Evolutionary conservation across 2,329 filamentous ascomycete species (phyloP), one percentile per base, ranked within the genome.

Genomic region (Penicillium sp.): DNA sequence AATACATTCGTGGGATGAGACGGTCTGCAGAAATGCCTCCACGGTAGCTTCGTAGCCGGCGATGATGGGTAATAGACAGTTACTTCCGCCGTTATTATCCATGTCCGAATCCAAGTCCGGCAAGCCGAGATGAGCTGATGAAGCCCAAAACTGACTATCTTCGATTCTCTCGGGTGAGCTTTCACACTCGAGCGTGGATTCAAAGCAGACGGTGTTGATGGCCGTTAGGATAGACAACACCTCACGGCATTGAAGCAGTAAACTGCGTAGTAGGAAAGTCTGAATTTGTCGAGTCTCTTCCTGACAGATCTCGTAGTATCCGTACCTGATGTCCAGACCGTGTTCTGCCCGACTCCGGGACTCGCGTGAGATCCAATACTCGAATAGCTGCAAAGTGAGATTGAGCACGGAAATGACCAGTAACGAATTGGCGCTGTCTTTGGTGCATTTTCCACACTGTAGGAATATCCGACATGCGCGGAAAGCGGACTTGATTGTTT

Each of bases 331-430:
- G 31, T 52, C 51, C 23, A 53, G 38, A 3, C 47, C 49, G 8
- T 52, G 45, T 26, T 59, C 54, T 20, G 53, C 32, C n/a, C 43
- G 42, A 6, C 35, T 39, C 6, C 49, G 51, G 18, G 48, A 46
- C 3, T 62, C 59, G 20, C 55, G 59, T 27, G 58, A 56, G n/a
- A 64, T 53, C 55, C 63, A 64, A 46, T 60, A 61, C 16, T 63
- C 60, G 29, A 67, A 61, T 4, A 66, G 35, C 20, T 67, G 61
- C 14, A 68, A 51, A 3, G 55, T 56, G 7, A 59, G 40, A 26
- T 67, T 64, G n/a, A 68, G 50, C 2, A 59, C 59, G 1, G 63
- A 66, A 22, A 63, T 58, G 3, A 61, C 56, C 9, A 64, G 40
- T 4, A 67, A 50, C 22, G 65, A 40, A 29, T 61, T 63, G 1